Evolutionary conservation across 2,329 filamentous ascomycete species (phyloP), one percentile per base, ranked within the genome.

Genomic region (Helotiales sp.): DNA sequence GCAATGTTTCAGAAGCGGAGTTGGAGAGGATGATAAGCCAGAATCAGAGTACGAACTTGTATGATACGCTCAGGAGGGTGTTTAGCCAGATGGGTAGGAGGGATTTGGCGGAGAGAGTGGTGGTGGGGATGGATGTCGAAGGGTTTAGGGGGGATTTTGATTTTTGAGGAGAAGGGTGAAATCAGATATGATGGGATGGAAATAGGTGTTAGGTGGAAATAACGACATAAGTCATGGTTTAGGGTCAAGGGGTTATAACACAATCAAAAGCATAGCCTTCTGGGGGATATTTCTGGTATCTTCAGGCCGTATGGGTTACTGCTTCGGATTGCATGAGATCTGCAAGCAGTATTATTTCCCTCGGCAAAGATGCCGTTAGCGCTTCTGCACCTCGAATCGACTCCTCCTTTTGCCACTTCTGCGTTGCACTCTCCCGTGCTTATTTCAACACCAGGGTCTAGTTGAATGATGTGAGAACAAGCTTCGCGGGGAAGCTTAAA

Each of bases 21-120:
- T 80, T 97, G 19, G 90, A 96, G 70, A 83, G 89, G 60, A 92
- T 96, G 87, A 88, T 96, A 54, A 88, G 88, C 52, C 93, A 98
- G 79, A 99, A 99, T 75, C 87, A 96, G 72, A 96, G 91, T 78
- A 97, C 93, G 50, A 99, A 97, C 69, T 78, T 99, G 58, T 96
- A 96, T 74, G 96, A 99, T 73, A 99, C 96, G 12, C 77, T 99
- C 61, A 79, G 93, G 61, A 81, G 96, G 59, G 95, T 98, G n/a
- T 98, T 99, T 74, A 93, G 87, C 9, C 91, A 96, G 77, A 98
- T 99, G 95, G 89, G 89, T 2, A 79, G 95, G 57, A 80, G 91
- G 56, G 95, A 99, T 75, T 73, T 99, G 70, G 89, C 89, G 2
- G 93, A 98, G 72, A 83, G 87, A 77, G 95, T 97, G 5, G 87